Percentiles rank a stretch among this genome's conserved stretches.
Conservation (phyloP, 345 rosid genomes). For the Eucalyptus grandis region DNA sequence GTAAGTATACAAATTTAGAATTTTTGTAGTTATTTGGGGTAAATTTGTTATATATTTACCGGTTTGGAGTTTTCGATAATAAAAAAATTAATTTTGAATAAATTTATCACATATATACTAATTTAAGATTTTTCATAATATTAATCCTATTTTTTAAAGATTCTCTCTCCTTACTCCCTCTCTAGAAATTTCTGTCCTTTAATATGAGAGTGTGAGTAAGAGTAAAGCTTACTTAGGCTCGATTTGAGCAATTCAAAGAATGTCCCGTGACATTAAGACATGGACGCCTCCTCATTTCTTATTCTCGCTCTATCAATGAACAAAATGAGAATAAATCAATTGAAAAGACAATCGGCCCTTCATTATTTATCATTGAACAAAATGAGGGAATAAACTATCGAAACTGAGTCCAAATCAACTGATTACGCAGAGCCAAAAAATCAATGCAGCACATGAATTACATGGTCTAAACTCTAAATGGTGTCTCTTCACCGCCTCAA, state of each 20-base stretch:
- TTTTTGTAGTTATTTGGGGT: too few species aligned
- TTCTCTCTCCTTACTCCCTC: background rate
- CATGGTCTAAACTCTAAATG: background rate
- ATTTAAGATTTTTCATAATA: too few species aligned
- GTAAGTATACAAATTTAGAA: rapidly evolving
- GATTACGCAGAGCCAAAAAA: background rate
- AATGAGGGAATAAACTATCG: background rate
- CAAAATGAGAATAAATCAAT: background rate
- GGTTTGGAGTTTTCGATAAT: too few species aligned
- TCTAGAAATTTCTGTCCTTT: too few species aligned
- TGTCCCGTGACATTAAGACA: background rate
- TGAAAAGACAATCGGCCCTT: background rate
- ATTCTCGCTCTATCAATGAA: background rate
- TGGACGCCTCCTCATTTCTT: background rate
- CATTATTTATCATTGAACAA: background rate
- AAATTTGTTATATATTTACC: too few species aligned
- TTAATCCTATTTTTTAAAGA: too few species aligned
- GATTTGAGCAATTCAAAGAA: background rate
- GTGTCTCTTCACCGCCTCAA: background rate
- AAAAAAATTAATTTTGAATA: too few species aligned
- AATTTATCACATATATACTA: rapidly evolving
- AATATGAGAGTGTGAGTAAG: too few species aligned
- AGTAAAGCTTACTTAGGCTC: too few species aligned
- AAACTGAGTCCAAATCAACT: background rate
- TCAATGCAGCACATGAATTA: background rate